Percentiles rank a stretch among this genome's conserved stretches.
Conservation (phyloP, 2,329 filamentous ascomycete genomes). For the Aureobasidium pullulans region DNA sequence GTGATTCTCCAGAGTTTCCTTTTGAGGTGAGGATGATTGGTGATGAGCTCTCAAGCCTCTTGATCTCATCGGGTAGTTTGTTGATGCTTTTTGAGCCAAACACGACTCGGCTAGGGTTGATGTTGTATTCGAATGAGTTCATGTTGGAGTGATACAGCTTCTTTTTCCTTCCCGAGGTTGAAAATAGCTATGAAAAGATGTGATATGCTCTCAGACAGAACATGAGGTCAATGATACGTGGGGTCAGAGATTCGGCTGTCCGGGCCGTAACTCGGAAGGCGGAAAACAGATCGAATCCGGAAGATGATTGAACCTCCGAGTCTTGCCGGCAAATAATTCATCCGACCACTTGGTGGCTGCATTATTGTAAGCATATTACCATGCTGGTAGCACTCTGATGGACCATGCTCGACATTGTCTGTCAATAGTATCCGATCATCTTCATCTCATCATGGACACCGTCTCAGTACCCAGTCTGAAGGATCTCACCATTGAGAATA, state of each 20-base stretch:
- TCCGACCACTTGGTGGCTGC: too few species aligned
- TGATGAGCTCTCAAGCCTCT: constrained; percentile 39
- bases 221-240: too few species aligned
- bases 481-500: constrained; percentile 71
- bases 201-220: too few species aligned
- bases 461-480: constrained; percentile 46
- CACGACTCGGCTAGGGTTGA: constrained; percentile 47
- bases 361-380: too few species aligned
- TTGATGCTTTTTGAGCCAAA: constrained; percentile 50
- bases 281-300: too few species aligned
- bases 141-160: constrained; percentile 24
- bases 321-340: too few species aligned
- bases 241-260: too few species aligned
- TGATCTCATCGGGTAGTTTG: constrained; percentile 38
- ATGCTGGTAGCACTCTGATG: constrained; percentile 16
- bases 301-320: too few species aligned
- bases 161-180: too few species aligned
- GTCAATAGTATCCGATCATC: too few species aligned
- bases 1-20: constrained; percentile 39
- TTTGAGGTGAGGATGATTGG: constrained; percentile 47
- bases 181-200: not conserved
- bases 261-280: too few species aligned
- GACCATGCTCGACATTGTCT: constrained; percentile 15
- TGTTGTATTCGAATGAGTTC: constrained; percentile 50
- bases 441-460: too few species aligned